Conservation (phyloP, 1,284 basidiomycete species). For the Ceratobasidium sp. region DNA sequence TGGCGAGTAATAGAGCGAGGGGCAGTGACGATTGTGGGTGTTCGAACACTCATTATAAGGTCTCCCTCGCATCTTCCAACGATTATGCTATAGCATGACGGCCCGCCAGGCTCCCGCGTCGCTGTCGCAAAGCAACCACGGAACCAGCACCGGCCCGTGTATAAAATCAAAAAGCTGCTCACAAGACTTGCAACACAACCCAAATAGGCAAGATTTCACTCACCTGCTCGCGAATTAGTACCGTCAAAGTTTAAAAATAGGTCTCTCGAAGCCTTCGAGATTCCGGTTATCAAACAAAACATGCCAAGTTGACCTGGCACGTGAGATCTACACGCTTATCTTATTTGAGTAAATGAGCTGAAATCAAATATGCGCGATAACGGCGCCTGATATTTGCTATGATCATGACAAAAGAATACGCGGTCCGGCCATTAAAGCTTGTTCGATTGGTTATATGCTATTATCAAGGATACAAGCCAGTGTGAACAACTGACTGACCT, state of each 20-base stretch:
- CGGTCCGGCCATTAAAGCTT: no score
- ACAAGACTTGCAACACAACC: not conserved
- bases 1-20: not conserved
- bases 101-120: slow-evolving; percentile 4
- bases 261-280: slow-evolving; percentile 7
- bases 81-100: not conserved
- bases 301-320: not conserved
- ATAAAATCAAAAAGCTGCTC: slow-evolving; percentile 1
- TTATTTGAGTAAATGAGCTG: not conserved
- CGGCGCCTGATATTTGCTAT: not conserved
- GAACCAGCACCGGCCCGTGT: slow-evolving; percentile 5
- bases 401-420: no score
- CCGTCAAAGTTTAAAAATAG: slow-evolving; percentile 22
- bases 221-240: not conserved
- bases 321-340: not conserved
- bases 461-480: not conserved
- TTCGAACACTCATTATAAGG: not conserved
- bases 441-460: no score
- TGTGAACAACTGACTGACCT: not conserved
- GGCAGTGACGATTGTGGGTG: not conserved
- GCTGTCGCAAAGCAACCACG: not conserved
- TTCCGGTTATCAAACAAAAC: slow-evolving; percentile 2
- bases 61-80: not conserved
- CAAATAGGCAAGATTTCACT: not conserved
- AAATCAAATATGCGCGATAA: not conserved